phyloP scores from a whole-genome alignment of 441 rosid species.

The Eruca vesicaria region DNA sequence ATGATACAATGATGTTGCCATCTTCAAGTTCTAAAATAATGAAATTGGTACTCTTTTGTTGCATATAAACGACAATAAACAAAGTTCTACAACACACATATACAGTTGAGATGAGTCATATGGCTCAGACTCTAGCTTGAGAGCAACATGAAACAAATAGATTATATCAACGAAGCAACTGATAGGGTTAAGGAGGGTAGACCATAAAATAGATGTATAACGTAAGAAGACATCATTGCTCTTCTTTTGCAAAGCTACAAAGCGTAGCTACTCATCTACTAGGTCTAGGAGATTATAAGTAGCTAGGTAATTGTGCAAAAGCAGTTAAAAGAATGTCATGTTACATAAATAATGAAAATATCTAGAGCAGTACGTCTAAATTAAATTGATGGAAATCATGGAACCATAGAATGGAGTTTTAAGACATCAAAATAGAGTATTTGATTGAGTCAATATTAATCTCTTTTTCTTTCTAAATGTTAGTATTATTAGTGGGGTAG shows the following conservation, averaged over 20 bases:
- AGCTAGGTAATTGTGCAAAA: not conserved
- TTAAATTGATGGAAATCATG: not conserved
- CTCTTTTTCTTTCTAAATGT: not conserved
- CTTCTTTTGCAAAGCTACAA: not conserved
- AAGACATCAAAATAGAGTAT: too few species aligned
- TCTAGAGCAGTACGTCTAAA: not conserved
- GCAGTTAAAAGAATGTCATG: not conserved
- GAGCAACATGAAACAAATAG: not conserved
- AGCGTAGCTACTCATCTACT: not conserved
- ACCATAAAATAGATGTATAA: not conserved
- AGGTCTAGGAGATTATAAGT: not conserved
- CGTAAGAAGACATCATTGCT: not conserved
- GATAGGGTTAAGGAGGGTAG: not conserved
- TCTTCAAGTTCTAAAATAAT: too few species aligned
- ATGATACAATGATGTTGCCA: too few species aligned
- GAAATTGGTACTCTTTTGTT: too few species aligned
- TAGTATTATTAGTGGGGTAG: constrained; percentile 25
- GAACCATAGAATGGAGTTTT: not conserved
- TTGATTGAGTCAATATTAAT: constrained; percentile 9
- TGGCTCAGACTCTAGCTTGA: not conserved
- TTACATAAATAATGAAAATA: not conserved
- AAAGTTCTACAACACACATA: too few species aligned
- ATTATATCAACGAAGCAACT: not conserved
- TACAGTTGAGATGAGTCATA: too few species aligned
- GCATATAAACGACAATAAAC: too few species aligned